Conservation (phyloP, 352 stramenopile species). For the Phytopythium cucurbitacearum region DNA sequence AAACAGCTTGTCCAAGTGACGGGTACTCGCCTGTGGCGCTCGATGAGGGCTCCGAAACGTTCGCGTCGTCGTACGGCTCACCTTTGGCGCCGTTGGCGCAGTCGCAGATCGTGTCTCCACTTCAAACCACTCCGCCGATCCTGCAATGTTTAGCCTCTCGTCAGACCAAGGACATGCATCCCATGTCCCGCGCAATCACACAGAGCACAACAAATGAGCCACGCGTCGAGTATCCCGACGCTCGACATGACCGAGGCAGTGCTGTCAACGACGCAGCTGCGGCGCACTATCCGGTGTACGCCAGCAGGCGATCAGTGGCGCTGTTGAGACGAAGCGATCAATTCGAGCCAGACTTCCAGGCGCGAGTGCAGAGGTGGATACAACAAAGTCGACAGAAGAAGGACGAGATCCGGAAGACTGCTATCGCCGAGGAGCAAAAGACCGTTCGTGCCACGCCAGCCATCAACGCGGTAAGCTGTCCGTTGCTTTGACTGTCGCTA, state of each 20-base stretch:
- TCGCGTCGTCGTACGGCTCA: neutral
- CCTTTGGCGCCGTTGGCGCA: no score
- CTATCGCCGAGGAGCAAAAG: constrained; percentile 24
- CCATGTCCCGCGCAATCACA: no score
- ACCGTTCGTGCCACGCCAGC: constrained; percentile 23
- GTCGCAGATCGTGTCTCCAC: no score
- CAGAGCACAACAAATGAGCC: no score
- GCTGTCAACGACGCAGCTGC: neutral
- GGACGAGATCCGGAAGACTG: constrained; percentile 36
- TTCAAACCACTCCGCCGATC: no score
- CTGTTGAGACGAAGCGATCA: constrained; percentile 39
- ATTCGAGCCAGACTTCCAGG: constrained; percentile 63
- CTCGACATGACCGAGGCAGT: neutral
- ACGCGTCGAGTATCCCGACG: no score
- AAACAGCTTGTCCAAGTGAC: neutral
- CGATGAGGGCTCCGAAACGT: neutral
- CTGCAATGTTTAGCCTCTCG: no score
- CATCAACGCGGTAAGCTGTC: constrained; percentile 49
- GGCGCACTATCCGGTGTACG: neutral
- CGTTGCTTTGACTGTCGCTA: constrained; percentile 2
- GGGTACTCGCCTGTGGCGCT: constrained; percentile 4
- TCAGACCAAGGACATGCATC: no score
- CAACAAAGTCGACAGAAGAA: constrained; percentile 41
- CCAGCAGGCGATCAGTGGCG: constrained; percentile 29
- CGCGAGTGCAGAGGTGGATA: constrained; percentile 48